Percentiles rank a stretch among this genome's conserved stretches.
phyloP scores from a whole-genome alignment of 2,329 filamentous ascomycete genomes.

The Chaetomium olivaceum region DNA sequence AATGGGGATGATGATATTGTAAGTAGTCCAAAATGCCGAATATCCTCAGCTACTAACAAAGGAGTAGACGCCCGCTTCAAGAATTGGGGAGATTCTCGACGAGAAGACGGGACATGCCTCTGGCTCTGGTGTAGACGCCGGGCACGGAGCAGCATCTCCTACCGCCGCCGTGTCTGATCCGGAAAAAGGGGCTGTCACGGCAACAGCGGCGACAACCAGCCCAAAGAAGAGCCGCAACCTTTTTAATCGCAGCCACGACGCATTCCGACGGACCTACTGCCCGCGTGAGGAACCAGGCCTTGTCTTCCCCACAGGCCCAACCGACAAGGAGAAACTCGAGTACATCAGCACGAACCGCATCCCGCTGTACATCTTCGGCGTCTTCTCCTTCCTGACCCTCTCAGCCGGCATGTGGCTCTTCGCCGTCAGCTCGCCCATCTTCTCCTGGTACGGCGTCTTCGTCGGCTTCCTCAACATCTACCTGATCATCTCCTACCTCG shows the following conservation, averaged over 20 bases:
- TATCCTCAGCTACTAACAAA: background rate
- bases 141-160: slow-evolving; percentile 5
- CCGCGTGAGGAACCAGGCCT: slow-evolving; percentile 39
- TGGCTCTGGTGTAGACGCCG: slow-evolving; percentile 26
- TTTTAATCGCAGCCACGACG: slow-evolving; percentile 32
- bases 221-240: slow-evolving; percentile 29
- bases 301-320: slow-evolving; percentile 42
- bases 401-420: slow-evolving; percentile 48
- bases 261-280: slow-evolving; percentile 39
- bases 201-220: background rate
- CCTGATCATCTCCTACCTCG: slow-evolving; percentile 44
- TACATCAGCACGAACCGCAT: slow-evolving; percentile 44
- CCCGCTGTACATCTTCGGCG: slow-evolving; percentile 43
- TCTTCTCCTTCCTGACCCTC: slow-evolving; percentile 44
- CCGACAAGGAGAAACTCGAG: slow-evolving; percentile 43
- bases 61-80: slow-evolving; percentile 23
- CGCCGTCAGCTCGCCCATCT: slow-evolving; percentile 39
- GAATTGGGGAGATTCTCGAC: slow-evolving; percentile 23
- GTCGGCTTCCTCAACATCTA: slow-evolving; percentile 44
- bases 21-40: slow-evolving; percentile 1
- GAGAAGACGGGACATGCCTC: slow-evolving; percentile 27
- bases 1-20: slow-evolving; percentile 25
- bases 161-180: slow-evolving; percentile 5
- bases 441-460: slow-evolving; percentile 44
- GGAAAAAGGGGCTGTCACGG: slow-evolving; percentile 14